Conservation (phyloP, 345 rosid genomes). For the Lumnitzera racemosa region DNA sequence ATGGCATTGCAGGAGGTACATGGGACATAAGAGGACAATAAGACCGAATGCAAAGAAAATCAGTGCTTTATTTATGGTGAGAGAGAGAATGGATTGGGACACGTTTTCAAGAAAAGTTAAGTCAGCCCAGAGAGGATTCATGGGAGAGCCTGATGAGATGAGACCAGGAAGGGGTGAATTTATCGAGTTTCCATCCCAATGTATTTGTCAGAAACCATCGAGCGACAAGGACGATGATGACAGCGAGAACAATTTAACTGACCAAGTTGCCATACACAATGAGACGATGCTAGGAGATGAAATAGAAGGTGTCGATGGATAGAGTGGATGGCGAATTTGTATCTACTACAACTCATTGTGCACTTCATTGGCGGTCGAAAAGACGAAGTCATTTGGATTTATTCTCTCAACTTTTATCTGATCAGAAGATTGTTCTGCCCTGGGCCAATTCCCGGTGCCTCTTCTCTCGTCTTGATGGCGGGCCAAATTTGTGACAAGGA, state of each 20-base stretch:
- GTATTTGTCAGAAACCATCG: slow-evolving; percentile 64
- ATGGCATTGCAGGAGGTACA: slow-evolving; percentile 58
- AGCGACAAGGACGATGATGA: slow-evolving; percentile 13
- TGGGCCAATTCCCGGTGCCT: too few relatives aligned
- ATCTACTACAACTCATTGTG: too few relatives aligned
- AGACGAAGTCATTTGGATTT: too few relatives aligned
- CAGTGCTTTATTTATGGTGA: slow-evolving; percentile 61
- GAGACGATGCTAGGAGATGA: slow-evolving; percentile 1
- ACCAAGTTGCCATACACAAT: neutral
- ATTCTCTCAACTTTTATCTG: too few relatives aligned
- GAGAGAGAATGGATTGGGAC: slow-evolving; percentile 70
- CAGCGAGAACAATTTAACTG: slow-evolving; percentile 11
- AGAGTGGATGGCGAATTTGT: too few relatives aligned
- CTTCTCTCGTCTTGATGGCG: too few relatives aligned
- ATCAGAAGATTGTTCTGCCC: too few relatives aligned
- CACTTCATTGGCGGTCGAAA: too few relatives aligned
- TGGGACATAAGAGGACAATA: slow-evolving; percentile 93
- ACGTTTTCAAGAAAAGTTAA: slow-evolving; percentile 78
- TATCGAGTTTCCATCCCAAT: slow-evolving; percentile 76
- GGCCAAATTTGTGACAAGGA: too few relatives aligned
- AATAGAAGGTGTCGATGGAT: too few relatives aligned
- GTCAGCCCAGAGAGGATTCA: slow-evolving; percentile 83
- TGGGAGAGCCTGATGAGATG: slow-evolving; percentile 95
- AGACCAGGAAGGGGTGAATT: slow-evolving; percentile 85
- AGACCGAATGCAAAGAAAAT: slow-evolving; percentile 92